phyloP scores from a whole-genome alignment of 345 rosid species.

The Eutrema yunnanense region DNA sequence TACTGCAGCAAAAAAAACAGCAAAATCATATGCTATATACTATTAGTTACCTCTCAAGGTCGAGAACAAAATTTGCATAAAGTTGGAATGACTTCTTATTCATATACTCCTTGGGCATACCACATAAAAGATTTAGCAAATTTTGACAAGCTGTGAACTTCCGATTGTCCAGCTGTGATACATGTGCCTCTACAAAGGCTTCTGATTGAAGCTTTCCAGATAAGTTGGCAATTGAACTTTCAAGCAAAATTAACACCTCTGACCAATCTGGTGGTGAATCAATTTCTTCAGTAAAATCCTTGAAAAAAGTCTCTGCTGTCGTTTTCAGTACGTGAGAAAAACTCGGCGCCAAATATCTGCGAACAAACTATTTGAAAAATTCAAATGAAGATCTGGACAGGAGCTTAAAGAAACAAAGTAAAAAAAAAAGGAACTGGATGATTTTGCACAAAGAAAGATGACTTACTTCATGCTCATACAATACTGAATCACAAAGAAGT shows the following conservation, averaged over 20 bases:
- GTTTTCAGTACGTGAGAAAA: slow-evolving; percentile 52
- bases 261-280: slow-evolving; percentile 53
- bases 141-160: slow-evolving; percentile 50
- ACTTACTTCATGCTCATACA: slow-evolving; percentile 76
- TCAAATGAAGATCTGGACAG: slow-evolving; percentile 15
- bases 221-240: slow-evolving; percentile 29
- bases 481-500: slow-evolving; percentile 52
- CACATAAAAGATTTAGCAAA: slow-evolving; percentile 55
- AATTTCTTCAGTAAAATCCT: slow-evolving; percentile 29
- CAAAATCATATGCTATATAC: slow-evolving; percentile 2
- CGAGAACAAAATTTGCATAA: slow-evolving; percentile 46
- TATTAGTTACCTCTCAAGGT: slow-evolving; percentile 63
- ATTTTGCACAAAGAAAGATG: neutral
- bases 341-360: slow-evolving; percentile 72
- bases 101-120: slow-evolving; percentile 75
- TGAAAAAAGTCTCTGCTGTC: slow-evolving; percentile 31
- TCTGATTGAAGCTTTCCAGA: slow-evolving; percentile 26
- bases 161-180: slow-evolving; percentile 20
- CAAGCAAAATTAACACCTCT: slow-evolving; percentile 46
- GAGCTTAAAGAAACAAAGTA: neutral
- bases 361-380: slow-evolving; percentile 61
- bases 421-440: neutral
- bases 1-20: neutral
- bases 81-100: slow-evolving; percentile 49
- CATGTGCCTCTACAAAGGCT: slow-evolving; percentile 25